A percentile compares a stretch with the other conserved stretches of the same genome.
Evolutionary conservation across 1,284 basidiomycete genomes (phyloP).

Genomic region (Fistulina hepatica): DNA sequence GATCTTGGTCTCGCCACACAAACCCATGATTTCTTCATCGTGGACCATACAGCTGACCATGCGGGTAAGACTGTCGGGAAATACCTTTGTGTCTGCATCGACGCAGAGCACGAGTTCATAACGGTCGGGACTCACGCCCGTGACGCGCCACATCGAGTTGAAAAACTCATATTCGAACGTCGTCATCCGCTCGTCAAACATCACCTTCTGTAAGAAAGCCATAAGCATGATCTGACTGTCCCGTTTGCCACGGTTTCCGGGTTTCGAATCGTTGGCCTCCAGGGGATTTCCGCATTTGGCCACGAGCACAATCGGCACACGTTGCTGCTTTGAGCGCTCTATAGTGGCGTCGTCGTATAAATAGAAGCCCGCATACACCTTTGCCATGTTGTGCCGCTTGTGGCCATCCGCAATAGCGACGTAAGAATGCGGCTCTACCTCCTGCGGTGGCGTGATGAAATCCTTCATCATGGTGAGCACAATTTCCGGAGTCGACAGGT

Average conservation of each 20-base stretch:
- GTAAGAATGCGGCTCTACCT: slow-evolving; percentile 93
- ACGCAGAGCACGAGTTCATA: slow-evolving; percentile 96
- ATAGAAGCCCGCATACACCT: slow-evolving; percentile 97
- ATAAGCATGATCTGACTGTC: slow-evolving; percentile 97
- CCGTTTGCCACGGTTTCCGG: slow-evolving; percentile 97
- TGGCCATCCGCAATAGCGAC: slow-evolving; percentile 98
- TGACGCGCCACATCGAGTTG: slow-evolving; percentile 91
- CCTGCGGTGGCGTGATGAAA: slow-evolving; percentile 69
- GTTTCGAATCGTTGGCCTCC: slow-evolving; percentile 83
- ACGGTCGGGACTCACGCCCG: slow-evolving; percentile 92
- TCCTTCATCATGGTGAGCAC: slow-evolving; percentile 98
- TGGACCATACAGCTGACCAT: slow-evolving; percentile 94
- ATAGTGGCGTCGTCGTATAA: slow-evolving; percentile 89
- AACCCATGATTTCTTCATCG: slow-evolving; percentile 96
- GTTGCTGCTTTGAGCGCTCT: slow-evolving; percentile 92
- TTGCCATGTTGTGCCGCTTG: slow-evolving; percentile 99
- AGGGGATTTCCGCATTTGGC: slow-evolving; percentile 91
- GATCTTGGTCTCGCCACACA: slow-evolving; percentile 98
- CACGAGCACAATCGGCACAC: slow-evolving; percentile 90
- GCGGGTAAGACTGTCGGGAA: slow-evolving; percentile 86
- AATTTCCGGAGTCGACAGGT: slow-evolving; percentile 87
- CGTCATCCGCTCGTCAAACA: slow-evolving; percentile 99
- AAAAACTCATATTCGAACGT: slow-evolving; percentile 99
- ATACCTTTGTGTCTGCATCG: slow-evolving; percentile 97
- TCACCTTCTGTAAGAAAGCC: slow-evolving; percentile 96